phyloP scores from a whole-genome alignment of 352 stramenopile species.

The Phytophthora brassicae region DNA sequence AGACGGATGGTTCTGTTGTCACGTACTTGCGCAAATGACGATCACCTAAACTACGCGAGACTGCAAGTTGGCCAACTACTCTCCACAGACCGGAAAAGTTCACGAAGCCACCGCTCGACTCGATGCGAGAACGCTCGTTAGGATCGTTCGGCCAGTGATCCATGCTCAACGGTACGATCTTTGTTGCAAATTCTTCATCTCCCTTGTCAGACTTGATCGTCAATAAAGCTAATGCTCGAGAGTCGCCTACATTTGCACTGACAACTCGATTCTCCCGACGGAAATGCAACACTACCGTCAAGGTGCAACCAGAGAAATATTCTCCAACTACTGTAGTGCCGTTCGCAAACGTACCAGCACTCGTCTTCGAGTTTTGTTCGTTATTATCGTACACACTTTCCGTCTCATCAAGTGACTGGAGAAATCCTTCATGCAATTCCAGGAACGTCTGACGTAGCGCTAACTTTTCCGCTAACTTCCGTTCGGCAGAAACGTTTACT shows the following conservation, averaged over 20 bases:
- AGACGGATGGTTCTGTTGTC: slow-evolving; percentile 80
- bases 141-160: slow-evolving; percentile 68
- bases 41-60: slow-evolving; percentile 93
- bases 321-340: slow-evolving; percentile 23
- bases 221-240: slow-evolving; percentile 63
- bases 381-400: neutral
- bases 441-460: slow-evolving; percentile 74
- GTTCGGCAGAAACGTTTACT: slow-evolving; percentile 16
- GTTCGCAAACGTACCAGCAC: slow-evolving; percentile 9
- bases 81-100: slow-evolving; percentile 71
- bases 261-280: slow-evolving; percentile 50
- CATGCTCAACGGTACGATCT: slow-evolving; percentile 37
- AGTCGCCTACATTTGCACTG: slow-evolving; percentile 87
- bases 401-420: slow-evolving; percentile 31
- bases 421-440: slow-evolving; percentile 63
- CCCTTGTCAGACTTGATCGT: neutral
- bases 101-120: slow-evolving; percentile 78
- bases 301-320: slow-evolving; percentile 82
- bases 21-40: slow-evolving; percentile 80
- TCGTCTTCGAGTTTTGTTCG: neutral
- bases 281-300: slow-evolving; percentile 78
- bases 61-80: slow-evolving; percentile 90
- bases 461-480: slow-evolving; percentile 49
- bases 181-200: neutral
- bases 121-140: slow-evolving; percentile 57